Evolutionary conservation across 208 protist genomes (phyloP), one percentile per base, ranked within the genome.

Genomic region (Crithidia expoeki): DNA sequence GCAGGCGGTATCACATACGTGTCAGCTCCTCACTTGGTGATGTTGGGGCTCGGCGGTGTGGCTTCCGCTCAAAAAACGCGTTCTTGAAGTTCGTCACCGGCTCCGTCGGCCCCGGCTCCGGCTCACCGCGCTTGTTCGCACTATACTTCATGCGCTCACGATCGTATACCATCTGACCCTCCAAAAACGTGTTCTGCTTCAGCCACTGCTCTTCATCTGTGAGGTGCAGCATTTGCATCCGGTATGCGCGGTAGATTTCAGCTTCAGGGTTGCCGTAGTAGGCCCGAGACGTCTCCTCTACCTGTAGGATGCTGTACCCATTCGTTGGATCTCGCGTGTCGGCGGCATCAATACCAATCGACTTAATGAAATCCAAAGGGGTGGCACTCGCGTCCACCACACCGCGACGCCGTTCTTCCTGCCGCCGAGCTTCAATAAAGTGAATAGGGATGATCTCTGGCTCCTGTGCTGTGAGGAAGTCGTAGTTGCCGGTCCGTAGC

Each of bases 261-360:
- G 85, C 84, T 23, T 86, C 78, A 14, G 80, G 78, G 69, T 89
- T 81, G 11, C 86, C 83, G 56, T 79, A 85, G 79, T 94, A 92
- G 40, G 68, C 69, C 4, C 74, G 72, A 23, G 75, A 55, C 6
- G 60, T 73, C n/a, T 76, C 76, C 12, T 69, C 68, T 2, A 79
- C 60, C 0, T 81, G 65, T 7, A 94, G 63, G 4, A 62, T 46
- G 65, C 74, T 80, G 34, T 71, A 16, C 19, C 70, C 56, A 10
- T 59, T 76, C 40, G 53, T 60, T 0, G 82, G 78, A 61, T 89
- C 74, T 4, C 63, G n/a, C 46, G 74, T 83, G 56, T 86, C 80
- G 10, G 83, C 61, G 1, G 61, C 30, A 7, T 64, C 59, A 23
- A 94, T 79, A 66, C 81, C 83, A 16, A 89, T 61, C 0, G 52